These are phyloP conservation scores for Colletotrichum neosansevieriae DNA, from an alignment of 2,329 filamentous ascomycete genomes.

Conservation along the genomic window DNA sequence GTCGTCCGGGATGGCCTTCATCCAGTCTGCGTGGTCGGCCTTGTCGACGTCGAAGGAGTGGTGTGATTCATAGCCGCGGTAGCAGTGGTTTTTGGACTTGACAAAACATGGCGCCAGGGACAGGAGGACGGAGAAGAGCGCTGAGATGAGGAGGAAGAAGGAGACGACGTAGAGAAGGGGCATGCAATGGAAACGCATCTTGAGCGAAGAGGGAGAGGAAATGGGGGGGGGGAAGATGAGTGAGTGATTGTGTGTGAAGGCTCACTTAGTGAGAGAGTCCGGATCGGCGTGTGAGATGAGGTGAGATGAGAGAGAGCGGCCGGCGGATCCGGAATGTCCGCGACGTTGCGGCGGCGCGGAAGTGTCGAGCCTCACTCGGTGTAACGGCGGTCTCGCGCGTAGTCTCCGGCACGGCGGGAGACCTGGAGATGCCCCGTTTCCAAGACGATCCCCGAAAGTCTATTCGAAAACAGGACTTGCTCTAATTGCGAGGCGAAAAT, in stretches of 20 bases:
- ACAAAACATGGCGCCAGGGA: slow-evolving; percentile 44
- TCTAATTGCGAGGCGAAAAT: not conserved
- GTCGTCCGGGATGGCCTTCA: slow-evolving; percentile 56
- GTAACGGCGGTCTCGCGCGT: slow-evolving; percentile 12
- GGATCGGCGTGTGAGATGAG: not conserved
- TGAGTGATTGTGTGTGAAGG: not conserved
- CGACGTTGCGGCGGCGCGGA: slow-evolving; percentile 14
- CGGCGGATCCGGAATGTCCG: slow-evolving; percentile 15
- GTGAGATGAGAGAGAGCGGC: not conserved
- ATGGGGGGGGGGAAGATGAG: not conserved
- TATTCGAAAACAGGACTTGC: not conserved
- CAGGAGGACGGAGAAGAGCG: slow-evolving; percentile 45
- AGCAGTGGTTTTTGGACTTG: slow-evolving; percentile 44
- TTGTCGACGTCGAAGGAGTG: slow-evolving; percentile 58
- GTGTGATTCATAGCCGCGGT: slow-evolving; percentile 49
- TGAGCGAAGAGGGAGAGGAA: not conserved
- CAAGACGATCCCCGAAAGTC: not conserved
- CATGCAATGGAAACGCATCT: slow-evolving; percentile 38
- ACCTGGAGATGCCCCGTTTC: not conserved
- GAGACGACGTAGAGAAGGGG: slow-evolving; percentile 40
- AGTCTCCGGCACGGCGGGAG: slow-evolving; percentile 26
- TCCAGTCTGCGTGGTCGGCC: slow-evolving; percentile 54
- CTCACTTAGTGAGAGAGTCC: not conserved
- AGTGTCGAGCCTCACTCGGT: slow-evolving; percentile 21
- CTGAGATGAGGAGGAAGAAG: slow-evolving; percentile 40